Conservation (phyloP, 2,329 filamentous ascomycete species). For the Macrophomina tecta region DNA sequence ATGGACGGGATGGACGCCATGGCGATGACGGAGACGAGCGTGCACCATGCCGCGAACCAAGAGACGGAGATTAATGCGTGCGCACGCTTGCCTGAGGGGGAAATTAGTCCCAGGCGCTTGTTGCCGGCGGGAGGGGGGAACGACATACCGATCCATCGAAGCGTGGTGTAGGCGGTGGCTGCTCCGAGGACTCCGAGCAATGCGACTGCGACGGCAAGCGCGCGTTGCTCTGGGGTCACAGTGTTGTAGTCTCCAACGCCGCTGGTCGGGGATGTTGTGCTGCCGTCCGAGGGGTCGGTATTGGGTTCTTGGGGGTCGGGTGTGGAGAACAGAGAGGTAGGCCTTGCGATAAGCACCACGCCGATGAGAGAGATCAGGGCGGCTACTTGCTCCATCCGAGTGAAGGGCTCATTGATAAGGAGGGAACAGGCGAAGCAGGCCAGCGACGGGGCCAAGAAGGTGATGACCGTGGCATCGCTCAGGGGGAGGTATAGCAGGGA, state of each 20-base stretch:
- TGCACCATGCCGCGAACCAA: constrained; percentile 77
- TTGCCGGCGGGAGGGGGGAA: constrained; percentile 60
- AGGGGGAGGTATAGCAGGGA: constrained; percentile 80
- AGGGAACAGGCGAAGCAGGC: constrained; percentile 81
- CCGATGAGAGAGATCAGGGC: constrained; percentile 77
- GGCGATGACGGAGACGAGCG: constrained; percentile 67
- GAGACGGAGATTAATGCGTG: constrained; percentile 86
- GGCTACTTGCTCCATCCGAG: constrained; percentile 75
- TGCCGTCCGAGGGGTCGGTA: constrained; percentile 42
- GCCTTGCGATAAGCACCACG: constrained; percentile 82
- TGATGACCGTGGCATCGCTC: constrained; percentile 87
- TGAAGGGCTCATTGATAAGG: constrained; percentile 78
- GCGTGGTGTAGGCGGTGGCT: constrained; percentile 74
- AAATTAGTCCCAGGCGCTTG: too few species aligned
- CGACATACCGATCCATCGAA: constrained; percentile 79
- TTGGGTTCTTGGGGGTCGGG: constrained; percentile 38
- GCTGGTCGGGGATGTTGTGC: constrained; percentile 33
- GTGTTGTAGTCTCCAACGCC: constrained; percentile 46
- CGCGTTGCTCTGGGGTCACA: constrained; percentile 67
- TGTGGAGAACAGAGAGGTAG: constrained; percentile 61
- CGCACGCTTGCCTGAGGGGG: constrained; percentile 62
- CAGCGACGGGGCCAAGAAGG: constrained; percentile 80
- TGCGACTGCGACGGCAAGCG: constrained; percentile 72
- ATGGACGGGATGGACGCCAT: constrained; percentile 67
- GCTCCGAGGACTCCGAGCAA: constrained; percentile 79